Percentiles rank a stretch among this genome's conserved stretches.
Conservation (phyloP, 495 filamentous ascomycete species). For the Annulohypoxylon maeteangense region DNA sequence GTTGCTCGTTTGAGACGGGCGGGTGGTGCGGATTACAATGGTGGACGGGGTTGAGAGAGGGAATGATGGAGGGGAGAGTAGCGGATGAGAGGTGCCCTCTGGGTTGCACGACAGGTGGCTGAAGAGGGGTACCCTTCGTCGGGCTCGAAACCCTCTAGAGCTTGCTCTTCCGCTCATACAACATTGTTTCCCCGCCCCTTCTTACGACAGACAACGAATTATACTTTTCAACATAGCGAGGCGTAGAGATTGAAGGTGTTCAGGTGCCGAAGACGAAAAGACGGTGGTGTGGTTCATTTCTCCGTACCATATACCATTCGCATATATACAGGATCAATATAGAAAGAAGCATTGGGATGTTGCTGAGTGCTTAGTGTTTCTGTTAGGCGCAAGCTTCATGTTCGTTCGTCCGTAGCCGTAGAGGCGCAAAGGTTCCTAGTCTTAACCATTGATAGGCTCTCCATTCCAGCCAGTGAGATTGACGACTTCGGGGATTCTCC, state of each 20-base stretch:
- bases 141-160: not conserved
- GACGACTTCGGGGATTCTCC: constrained; percentile 58
- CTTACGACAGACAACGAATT: not conserved
- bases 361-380: constrained; percentile 11
- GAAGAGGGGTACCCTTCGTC: not conserved
- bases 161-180: not conserved
- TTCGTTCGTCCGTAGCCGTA: constrained; percentile 4
- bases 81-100: not conserved
- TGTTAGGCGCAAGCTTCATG: constrained; percentile 1
- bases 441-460: constrained; percentile 25
- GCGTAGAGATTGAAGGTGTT: constrained; percentile 6
- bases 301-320: constrained; percentile 20
- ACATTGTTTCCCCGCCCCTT: not conserved
- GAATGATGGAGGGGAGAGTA: not conserved
- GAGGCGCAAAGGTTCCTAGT: constrained; percentile 13
- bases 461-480: constrained; percentile 64
- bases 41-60: constrained; percentile 55
- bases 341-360: constrained; percentile 22
- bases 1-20: constrained; percentile 63
- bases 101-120: too few relatives aligned
- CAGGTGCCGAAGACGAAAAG: not conserved
- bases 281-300: constrained; percentile 12
- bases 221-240: not conserved
- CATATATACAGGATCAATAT: constrained; percentile 39
- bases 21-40: constrained; percentile 69